phyloP scores from a whole-genome alignment of 495 filamentous ascomycete genomes.

The Pseudoneurospora amorphoporcata region DNA sequence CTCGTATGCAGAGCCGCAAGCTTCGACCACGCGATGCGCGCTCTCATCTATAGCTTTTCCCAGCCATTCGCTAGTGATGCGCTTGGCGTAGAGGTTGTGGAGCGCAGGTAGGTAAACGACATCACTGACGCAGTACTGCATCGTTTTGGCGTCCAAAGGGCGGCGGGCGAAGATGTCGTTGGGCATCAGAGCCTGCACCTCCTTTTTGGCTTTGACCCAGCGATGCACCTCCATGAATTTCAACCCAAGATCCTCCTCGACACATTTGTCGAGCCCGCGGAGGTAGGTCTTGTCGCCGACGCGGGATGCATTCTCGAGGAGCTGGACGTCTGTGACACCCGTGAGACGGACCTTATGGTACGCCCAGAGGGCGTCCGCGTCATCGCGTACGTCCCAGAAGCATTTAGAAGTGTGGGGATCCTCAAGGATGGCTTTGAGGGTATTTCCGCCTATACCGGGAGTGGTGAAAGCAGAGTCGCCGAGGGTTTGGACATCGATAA shows the following conservation, averaged over 20 bases:
- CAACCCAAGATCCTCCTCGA: slow-evolving; percentile 16
- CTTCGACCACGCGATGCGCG: not conserved
- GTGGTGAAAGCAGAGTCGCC: slow-evolving; percentile 34
- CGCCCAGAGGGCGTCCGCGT: slow-evolving; percentile 44
- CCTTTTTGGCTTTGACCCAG: not conserved
- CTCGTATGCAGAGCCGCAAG: not conserved
- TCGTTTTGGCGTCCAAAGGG: not conserved
- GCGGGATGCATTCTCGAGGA: slow-evolving; percentile 43
- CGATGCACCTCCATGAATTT: not conserved
- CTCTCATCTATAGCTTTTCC: not conserved
- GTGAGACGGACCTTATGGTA: slow-evolving; percentile 29
- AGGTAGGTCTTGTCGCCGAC: slow-evolving; percentile 15
- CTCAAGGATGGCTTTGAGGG: slow-evolving; percentile 43
- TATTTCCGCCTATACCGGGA: slow-evolving; percentile 12
- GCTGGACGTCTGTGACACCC: slow-evolving; percentile 44
- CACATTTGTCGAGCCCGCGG: slow-evolving; percentile 34
- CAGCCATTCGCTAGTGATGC: not conserved
- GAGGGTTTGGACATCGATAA: slow-evolving; percentile 44
- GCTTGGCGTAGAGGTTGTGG: not conserved
- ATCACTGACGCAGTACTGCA: not conserved
- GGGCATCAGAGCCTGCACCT: not conserved
- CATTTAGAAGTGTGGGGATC: slow-evolving; percentile 33
- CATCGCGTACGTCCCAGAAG: slow-evolving; percentile 48
- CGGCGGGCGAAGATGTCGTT: not conserved
- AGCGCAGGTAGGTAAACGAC: not conserved